A percentile compares a stretch with the other conserved stretches of the same genome.
These are phyloP conservation scores for Bolboschoenus planiculmis DNA, from an alignment of 176 grass and related monocot genomes.

Conservation along the genomic window DNA sequence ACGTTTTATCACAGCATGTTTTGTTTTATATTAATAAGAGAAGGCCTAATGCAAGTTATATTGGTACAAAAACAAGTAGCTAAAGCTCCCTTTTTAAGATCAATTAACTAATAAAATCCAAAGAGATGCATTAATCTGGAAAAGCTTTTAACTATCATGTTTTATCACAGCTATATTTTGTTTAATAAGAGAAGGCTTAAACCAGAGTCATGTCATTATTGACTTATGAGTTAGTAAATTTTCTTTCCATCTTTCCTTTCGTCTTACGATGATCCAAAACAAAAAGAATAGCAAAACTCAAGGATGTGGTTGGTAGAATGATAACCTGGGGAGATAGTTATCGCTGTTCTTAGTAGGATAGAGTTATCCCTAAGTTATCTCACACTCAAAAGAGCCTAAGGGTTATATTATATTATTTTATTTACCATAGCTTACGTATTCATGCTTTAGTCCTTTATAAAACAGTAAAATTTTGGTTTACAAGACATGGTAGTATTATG, in stretches of 20 bases:
- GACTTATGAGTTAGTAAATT: background rate
- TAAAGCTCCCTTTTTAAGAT: background rate
- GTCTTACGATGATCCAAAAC: background rate
- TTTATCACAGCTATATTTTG: background rate
- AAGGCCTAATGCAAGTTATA: background rate
- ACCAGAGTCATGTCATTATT: background rate
- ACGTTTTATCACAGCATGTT: background rate
- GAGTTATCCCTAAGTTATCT: background rate
- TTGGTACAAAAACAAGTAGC: background rate
- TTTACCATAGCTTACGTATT: background rate
- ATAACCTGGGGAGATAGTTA: background rate
- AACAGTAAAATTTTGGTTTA: background rate
- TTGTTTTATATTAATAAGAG: background rate
- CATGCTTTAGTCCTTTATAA: background rate
- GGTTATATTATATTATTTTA: background rate
- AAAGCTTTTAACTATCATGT: background rate
- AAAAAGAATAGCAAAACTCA: background rate
- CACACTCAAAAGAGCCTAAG: background rate
- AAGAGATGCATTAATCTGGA: background rate
- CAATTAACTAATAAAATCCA: background rate
- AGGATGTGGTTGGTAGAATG: background rate
- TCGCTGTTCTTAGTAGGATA: background rate
- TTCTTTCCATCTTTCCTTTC: background rate
- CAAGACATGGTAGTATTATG: background rate
- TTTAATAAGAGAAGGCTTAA: background rate